Evolutionary conservation across 768 basidiomycete species (phyloP).

Genomic region (Suillus variegatus): DNA sequence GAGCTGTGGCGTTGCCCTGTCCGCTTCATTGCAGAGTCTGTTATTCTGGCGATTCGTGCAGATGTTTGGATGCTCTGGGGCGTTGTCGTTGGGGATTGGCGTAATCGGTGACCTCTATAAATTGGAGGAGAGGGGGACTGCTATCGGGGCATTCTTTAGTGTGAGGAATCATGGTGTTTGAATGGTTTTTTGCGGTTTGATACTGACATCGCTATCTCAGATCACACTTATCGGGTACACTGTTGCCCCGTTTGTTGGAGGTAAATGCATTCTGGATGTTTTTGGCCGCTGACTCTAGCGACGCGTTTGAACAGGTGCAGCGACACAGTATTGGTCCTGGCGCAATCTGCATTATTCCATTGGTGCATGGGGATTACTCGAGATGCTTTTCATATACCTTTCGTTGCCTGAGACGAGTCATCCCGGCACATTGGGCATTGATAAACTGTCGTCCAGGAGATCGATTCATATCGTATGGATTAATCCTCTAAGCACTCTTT

Average conservation of each 20-base stretch:
- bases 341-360: conserved; percentile 54
- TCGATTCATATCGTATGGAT: conserved; percentile 41
- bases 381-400: conserved; percentile 40
- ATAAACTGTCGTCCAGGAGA: conserved; percentile 36
- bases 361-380: conserved; percentile 40
- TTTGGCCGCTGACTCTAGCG: background rate
- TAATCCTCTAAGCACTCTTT: conserved; percentile 58
- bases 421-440: conserved; percentile 56
- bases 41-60: conserved; percentile 67
- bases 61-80: conserved; percentile 63
- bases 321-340: conserved; percentile 68
- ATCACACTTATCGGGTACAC: conserved; percentile 60
- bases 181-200: background rate
- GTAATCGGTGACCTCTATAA: conserved; percentile 69
- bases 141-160: conserved; percentile 59
- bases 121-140: conserved; percentile 59
- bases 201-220: conserved; percentile 20
- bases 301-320: conserved; percentile 35
- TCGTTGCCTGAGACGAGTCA: conserved; percentile 71
- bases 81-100: conserved; percentile 53
- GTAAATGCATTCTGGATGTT: conserved; percentile 25
- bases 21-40: conserved; percentile 46
- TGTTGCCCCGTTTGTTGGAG: conserved; percentile 60
- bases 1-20: conserved; percentile 57
- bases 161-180: conserved; percentile 32